These are phyloP conservation scores for Elsinoe ampelina DNA, from an alignment of 2,329 filamentous ascomycete species.

Conservation along the genomic window DNA sequence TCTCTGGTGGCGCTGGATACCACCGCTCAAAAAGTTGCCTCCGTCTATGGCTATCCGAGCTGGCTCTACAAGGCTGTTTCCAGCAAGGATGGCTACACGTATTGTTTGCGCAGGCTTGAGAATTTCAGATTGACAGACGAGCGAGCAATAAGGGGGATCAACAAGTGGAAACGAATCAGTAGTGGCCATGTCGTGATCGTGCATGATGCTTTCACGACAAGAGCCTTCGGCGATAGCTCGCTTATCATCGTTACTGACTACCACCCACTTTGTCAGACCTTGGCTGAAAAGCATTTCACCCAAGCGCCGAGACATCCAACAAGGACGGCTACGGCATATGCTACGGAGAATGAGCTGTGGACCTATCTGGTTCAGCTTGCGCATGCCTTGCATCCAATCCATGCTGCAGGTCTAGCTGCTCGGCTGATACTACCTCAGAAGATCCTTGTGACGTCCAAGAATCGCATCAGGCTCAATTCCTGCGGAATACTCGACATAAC, in stretches of 20 bases:
- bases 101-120: slow-evolving; percentile 78
- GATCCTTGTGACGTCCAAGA: slow-evolving; percentile 81
- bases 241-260: slow-evolving; percentile 92
- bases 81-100: slow-evolving; percentile 79
- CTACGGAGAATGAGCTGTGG: slow-evolving; percentile 75
- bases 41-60: slow-evolving; percentile 76
- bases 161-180: slow-evolving; percentile 79
- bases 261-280: slow-evolving; percentile 79
- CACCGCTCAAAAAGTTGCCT: slow-evolving; percentile 65
- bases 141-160: slow-evolving; percentile 74
- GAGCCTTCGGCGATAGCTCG: slow-evolving; percentile 89
- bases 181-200: slow-evolving; percentile 77
- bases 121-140: slow-evolving; percentile 84
- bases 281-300: slow-evolving; percentile 69
- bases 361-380: slow-evolving; percentile 86
- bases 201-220: slow-evolving; percentile 86
- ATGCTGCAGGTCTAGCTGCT: slow-evolving; percentile 70
- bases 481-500: slow-evolving; percentile 87
- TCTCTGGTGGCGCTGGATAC: slow-evolving; percentile 84
- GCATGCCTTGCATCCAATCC: slow-evolving; percentile 78
- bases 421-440: slow-evolving; percentile 81
- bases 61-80: slow-evolving; percentile 95
- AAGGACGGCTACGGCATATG: slow-evolving; percentile 27
- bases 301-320: slow-evolving; percentile 22
- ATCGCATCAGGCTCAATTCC: slow-evolving; percentile 76